These are phyloP conservation scores for Trichomonascus vanleenenianus DNA, from an alignment of 805 yeast species.

Conservation along the genomic window DNA sequence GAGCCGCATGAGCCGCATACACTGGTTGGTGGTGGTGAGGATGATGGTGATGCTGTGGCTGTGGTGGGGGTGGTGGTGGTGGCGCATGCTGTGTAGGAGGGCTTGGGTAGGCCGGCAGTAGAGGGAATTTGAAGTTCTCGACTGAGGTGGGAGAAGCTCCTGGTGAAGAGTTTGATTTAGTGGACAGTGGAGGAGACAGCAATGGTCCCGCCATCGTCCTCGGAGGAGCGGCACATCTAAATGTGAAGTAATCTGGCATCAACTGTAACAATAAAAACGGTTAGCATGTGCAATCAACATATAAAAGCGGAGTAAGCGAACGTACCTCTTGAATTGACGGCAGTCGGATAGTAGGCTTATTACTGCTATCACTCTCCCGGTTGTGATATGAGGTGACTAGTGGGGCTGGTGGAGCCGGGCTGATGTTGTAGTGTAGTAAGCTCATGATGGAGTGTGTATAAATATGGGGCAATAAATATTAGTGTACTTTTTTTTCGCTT, in stretches of 20 bases:
- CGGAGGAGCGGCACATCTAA: slow-evolving; percentile 1
- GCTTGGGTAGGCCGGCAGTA: slow-evolving; percentile 1
- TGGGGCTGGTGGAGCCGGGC: too few relatives aligned
- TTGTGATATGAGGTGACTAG: too few relatives aligned
- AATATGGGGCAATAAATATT: too few relatives aligned
- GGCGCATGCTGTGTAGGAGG: too few relatives aligned
- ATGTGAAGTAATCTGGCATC: slow-evolving; percentile 4
- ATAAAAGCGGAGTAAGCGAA: slow-evolving; percentile 4
- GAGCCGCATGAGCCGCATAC: too few relatives aligned
- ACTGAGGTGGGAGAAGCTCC: slow-evolving; percentile 3
- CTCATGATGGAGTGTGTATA: too few relatives aligned
- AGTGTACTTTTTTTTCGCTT: too few relatives aligned
- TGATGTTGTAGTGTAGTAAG: too few relatives aligned
- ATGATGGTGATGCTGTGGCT: slow-evolving; percentile 1
- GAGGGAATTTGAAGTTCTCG: slow-evolving; percentile 7
- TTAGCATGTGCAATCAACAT: too few relatives aligned
- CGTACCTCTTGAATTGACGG: slow-evolving; percentile 15
- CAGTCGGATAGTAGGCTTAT: slow-evolving; percentile 7
- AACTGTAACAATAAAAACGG: slow-evolving; percentile 1
- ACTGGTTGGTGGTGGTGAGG: not conserved
- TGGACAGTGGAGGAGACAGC: not conserved
- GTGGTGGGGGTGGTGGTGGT: too few relatives aligned
- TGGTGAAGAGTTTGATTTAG: not conserved
- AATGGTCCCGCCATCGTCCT: not conserved
- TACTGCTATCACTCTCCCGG: too few relatives aligned